These are phyloP conservation scores for Cryptococcus maquisensis DNA, from an alignment of 1,284 basidiomycete genomes.

Conservation along the genomic window DNA sequence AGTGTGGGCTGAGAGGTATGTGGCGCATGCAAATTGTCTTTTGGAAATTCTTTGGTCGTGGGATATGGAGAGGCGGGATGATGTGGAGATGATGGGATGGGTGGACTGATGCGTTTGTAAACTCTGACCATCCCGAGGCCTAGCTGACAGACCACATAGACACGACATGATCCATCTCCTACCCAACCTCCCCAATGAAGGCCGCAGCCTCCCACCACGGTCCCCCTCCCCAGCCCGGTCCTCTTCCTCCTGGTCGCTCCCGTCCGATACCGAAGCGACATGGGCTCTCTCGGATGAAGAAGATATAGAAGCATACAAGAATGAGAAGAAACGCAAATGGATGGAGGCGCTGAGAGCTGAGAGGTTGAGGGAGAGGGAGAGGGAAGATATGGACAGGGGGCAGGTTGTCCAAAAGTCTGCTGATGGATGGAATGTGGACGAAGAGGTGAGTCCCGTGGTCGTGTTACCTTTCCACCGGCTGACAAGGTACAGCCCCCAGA, in stretches of 20 bases:
- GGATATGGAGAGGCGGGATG: neutral
- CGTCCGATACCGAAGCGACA: conserved; percentile 74
- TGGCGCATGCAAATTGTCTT: conserved; percentile 5
- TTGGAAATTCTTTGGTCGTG: neutral
- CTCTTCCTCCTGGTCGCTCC: conserved; percentile 49
- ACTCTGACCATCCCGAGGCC: neutral
- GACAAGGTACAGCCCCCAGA: conserved; percentile 59
- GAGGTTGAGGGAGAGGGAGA: conserved; percentile 55
- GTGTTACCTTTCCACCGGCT: neutral
- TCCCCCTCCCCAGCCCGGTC: conserved; percentile 10
- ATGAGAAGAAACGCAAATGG: conserved; percentile 61
- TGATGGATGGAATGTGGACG: conserved; percentile 62
- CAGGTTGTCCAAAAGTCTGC: conserved; percentile 12
- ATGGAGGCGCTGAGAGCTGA: conserved; percentile 62
- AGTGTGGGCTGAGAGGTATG: conserved; percentile 40
- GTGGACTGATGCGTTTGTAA: neutral
- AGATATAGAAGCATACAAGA: conserved; percentile 58
- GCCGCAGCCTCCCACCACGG: neutral
- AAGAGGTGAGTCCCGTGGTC: conserved; percentile 55
- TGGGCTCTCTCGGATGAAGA: conserved; percentile 70
- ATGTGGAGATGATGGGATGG: neutral
- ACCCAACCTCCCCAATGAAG: conserved; percentile 44
- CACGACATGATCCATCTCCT: conserved; percentile 74
- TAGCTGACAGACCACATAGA: conserved; percentile 49
- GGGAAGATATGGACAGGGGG: conserved; percentile 17